These are phyloP conservation scores for Laburnicola sp. DNA, from an alignment of 2,329 filamentous ascomycete species.

Conservation along the genomic window DNA sequence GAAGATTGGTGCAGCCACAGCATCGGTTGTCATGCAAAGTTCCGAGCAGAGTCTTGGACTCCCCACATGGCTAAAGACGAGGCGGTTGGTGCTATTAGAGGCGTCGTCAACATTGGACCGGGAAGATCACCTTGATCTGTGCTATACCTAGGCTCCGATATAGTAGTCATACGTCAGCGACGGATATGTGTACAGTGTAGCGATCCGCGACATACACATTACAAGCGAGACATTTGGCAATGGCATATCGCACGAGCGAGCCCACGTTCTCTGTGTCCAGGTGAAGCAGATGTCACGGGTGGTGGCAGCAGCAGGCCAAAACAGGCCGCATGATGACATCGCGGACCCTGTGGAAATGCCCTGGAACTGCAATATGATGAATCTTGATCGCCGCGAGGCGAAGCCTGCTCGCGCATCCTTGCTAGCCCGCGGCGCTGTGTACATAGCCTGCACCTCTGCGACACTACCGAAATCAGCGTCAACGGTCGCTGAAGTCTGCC, in stretches of 20 bases:
- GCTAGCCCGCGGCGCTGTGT: constrained; percentile 30
- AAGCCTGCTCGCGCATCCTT: constrained; percentile 26
- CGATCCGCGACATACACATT: not conserved
- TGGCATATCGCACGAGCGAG: constrained; percentile 12
- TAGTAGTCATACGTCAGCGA: too few species aligned
- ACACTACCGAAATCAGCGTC: constrained; percentile 26
- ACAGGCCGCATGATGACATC: not conserved
- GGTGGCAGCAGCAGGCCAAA: not conserved
- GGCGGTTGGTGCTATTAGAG: too few species aligned
- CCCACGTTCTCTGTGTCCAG: constrained; percentile 8
- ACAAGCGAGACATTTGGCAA: not conserved
- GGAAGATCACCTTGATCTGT: too few species aligned
- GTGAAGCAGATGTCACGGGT: not conserved
- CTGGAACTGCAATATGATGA: constrained; percentile 2
- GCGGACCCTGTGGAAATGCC: constrained; percentile 1
- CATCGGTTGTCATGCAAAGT: too few species aligned
- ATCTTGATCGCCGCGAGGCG: constrained; percentile 28
- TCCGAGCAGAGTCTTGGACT: too few species aligned
- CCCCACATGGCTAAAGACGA: too few species aligned
- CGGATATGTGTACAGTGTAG: too few species aligned
- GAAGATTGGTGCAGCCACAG: too few species aligned
- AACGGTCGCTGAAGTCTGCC: constrained; percentile 12
- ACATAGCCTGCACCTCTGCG: constrained; percentile 20
- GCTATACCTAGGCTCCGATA: too few species aligned
- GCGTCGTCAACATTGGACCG: too few species aligned